Evolutionary conservation across 495 filamentous ascomycete species (phyloP).

Genomic region (Cladorrhinum samala): DNA sequence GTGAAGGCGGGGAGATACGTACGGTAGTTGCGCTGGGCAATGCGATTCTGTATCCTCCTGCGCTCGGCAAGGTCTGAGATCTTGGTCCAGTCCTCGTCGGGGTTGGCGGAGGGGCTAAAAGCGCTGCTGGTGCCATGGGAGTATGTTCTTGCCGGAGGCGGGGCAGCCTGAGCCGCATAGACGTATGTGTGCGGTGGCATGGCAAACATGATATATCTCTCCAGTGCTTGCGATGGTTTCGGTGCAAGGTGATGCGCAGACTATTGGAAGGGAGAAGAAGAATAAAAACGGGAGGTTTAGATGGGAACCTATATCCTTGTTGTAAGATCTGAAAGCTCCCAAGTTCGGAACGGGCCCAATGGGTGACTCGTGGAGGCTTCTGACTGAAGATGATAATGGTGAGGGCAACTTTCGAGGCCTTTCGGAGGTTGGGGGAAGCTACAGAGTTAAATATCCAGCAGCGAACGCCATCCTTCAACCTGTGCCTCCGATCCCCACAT

Average conservation of each 20-base stretch:
- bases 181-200: conserved; percentile 40
- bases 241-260: no score
- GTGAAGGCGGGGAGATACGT: conserved; percentile 35
- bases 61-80: conserved; percentile 95
- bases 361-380: background rate
- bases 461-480: background rate
- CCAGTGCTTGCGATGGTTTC: no score
- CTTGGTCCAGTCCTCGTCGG: conserved; percentile 99
- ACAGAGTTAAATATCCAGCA: conserved; percentile 14
- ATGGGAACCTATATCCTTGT: background rate
- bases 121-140: conserved; percentile 84
- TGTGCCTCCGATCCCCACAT: conserved; percentile 11
- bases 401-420: background rate
- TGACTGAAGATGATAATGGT: background rate
- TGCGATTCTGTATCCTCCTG: conserved; percentile 92
- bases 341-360: background rate
- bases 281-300: background rate
- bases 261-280: conserved; percentile 1
- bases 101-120: conserved; percentile 93
- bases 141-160: conserved; percentile 51
- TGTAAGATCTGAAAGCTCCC: background rate
- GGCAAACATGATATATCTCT: conserved; percentile 33
- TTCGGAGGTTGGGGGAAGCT: conserved; percentile 2
- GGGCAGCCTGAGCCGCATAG: conserved; percentile 33
- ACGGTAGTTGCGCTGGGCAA: conserved; percentile 98